Base-by-base conservation (phyloP, 2,329 filamentous ascomycete genomes). In the Mollisia scopiformis region DNA sequence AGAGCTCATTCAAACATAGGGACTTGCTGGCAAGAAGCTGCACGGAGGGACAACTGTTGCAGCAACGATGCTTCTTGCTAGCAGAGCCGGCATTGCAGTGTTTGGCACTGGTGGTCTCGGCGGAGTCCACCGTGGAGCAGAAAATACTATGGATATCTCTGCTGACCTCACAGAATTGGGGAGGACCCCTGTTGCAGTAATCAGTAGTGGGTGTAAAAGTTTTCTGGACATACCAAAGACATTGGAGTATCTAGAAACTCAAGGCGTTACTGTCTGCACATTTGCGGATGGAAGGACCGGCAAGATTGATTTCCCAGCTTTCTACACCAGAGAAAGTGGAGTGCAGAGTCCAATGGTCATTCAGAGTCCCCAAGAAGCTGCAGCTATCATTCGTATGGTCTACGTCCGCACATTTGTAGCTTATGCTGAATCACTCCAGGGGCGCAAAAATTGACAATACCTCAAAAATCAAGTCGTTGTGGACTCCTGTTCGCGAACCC, bases 41-140 rank as follows among this genome's bases (percentile, higher is more conserved):
- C 90, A 96, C 74, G 95, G 93, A 28, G 95, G 94, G 10, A 99
- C 95, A 1, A 99, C 95, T 2, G 91, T 99, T 58, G 87, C 94
- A 5, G 93, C 91, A 1, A 99, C 95, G 2, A 97, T 96, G 91
- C 76, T 97, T 37, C 84, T 99, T 30, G 92, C 95, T 47, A 84
- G 91, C 64, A 80, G 93, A 62, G 94, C 93, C 28, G 93, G 93
- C 10, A 96, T 99, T 73, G 89, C 88, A 66, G 85, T 99, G 53
- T 97, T 99, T 76, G 95, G 93, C 27, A 99, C 95, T 6, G 95
- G 95, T 49, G 95, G 95, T 13, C 85, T 99, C 4, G 94, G 95
- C 58, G 95, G 95, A 61, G 95, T 99, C 25, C 95, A 99, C 75
- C 88, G 93, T 47, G 93, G 92, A 57, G 95, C 88, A 51, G 89